Evolutionary conservation across 352 stramenopile species (phyloP).

Genomic region (Pythium grandisporangium): DNA sequence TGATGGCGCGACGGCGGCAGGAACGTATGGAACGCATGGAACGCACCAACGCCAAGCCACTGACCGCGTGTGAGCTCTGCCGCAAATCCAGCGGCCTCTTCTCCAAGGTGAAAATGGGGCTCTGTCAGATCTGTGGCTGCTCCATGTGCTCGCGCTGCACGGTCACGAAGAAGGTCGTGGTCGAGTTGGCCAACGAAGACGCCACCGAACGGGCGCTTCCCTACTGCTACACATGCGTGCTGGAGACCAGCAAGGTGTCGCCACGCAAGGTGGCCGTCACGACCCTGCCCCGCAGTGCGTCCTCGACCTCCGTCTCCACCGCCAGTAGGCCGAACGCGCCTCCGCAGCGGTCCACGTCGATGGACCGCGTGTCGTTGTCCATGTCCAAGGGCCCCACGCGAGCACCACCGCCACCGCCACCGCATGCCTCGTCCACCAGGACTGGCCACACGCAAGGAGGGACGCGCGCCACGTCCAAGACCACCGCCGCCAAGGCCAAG

Average conservation of each 20-base stretch:
- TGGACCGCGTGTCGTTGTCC: not conserved
- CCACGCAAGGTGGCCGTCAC: conserved; percentile 34
- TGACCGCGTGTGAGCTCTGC: conserved; percentile 17
- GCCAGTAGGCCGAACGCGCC: not conserved
- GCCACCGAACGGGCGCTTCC: conserved; percentile 23
- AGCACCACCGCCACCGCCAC: not conserved
- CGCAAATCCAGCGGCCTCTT: conserved; percentile 11
- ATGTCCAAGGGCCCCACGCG: not conserved
- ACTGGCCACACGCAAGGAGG: too few relatives aligned
- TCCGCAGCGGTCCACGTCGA: not conserved
- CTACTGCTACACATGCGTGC: conserved; percentile 38
- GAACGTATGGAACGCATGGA: conserved; percentile 2
- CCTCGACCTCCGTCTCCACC: not conserved
- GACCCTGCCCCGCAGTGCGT: conserved; percentile 7
- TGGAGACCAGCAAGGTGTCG: conserved; percentile 34
- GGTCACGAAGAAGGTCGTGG: conserved; percentile 41
- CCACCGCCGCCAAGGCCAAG: too few relatives aligned
- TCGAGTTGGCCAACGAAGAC: conserved; percentile 27
- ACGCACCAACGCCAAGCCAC: not conserved
- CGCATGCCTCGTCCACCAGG: too few relatives aligned
- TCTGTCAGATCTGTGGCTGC: conserved; percentile 34
- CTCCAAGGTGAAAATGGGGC: not conserved
- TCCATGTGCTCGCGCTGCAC: conserved; percentile 41
- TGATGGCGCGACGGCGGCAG: conserved; percentile 26
- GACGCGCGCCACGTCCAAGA: too few relatives aligned